Evolutionary conservation across 768 basidiomycete genomes (phyloP), one percentile per base, ranked within the genome.

Genomic region (Clathrus columnatus): DNA sequence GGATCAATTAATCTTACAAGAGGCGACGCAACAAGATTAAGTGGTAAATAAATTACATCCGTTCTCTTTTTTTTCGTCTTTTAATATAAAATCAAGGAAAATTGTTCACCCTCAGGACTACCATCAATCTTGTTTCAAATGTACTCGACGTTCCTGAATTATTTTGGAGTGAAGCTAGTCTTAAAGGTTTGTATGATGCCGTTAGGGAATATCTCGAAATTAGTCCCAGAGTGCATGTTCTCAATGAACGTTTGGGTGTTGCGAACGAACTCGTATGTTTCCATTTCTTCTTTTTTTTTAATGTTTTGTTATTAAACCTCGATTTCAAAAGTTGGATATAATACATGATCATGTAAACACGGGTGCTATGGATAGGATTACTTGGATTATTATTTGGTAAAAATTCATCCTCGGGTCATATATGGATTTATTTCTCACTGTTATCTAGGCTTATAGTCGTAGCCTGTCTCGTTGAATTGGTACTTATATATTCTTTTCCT

Each of bases 151-250:
- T 91, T 5, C 93, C 93, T 0, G 91, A 93, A 64, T 70, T 97
- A 46, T 97, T 97, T 68, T 96, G 93, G 94, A 85, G 83, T 50
- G 93, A 95, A 65, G 92, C 91, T 10, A 92, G 87, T 60, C 70
- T 95, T 61, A 87, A 87, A 63, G 86, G 83, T 26, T 69, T 97
- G 30, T 97, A 97, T 64, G 90, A 92, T 61, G 91, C 92, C 0
- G 91, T 94, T 47, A 75, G 91, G 55, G 93, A 93, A 61, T 97
- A 97, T 64, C 91, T 96, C 79, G 94, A 97, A 69, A 91, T 96
- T 51, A 82, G 80, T 30, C 81, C 77, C 4, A 70, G 94, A 30
- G 91, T 94, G 27, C 80, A 85, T 65, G 86, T 84, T 10, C 69
- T 97, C 60, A 95, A 94, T 65, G 93, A 95, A 66, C 87, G 90